phyloP scores from a whole-genome alignment of 139 green algal species.

The Tetratostichococcus sp. region DNA sequence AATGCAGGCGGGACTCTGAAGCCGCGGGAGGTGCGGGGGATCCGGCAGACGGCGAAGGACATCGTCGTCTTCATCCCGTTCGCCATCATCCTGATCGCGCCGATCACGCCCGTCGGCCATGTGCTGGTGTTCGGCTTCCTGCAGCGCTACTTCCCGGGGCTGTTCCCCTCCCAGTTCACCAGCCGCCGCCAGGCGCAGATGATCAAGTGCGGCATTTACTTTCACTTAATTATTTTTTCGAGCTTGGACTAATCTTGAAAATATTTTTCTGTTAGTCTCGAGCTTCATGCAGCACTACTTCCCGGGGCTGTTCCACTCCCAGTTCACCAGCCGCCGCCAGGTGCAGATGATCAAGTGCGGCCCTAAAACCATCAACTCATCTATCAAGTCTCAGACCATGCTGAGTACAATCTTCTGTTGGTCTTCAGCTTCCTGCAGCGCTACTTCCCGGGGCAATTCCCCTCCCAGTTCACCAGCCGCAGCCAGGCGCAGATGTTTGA shows the following conservation, averaged over 20 bases:
- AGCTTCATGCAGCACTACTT: slow-evolving; percentile 97
- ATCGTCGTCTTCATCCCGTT: slow-evolving; percentile 94
- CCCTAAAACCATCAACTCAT: no score
- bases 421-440: slow-evolving; percentile 95
- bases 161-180: slow-evolving; percentile 97
- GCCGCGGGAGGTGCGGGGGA: slow-evolving; percentile 81
- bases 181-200: slow-evolving; percentile 78
- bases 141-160: slow-evolving; percentile 93
- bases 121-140: slow-evolving; percentile 97
- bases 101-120: slow-evolving; percentile 94
- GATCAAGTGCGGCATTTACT: slow-evolving; percentile 20
- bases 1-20: slow-evolving; percentile 75
- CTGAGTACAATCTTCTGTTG: no score
- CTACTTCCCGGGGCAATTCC: slow-evolving; percentile 98
- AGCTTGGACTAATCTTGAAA: no score
- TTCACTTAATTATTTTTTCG: no score
- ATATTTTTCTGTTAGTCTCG: slow-evolving; percentile 97
- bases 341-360: slow-evolving; percentile 29
- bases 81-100: slow-evolving; percentile 95
- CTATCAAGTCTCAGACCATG: no score
- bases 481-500: slow-evolving; percentile 78
- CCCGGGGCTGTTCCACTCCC: slow-evolving; percentile 91
- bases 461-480: slow-evolving; percentile 85
- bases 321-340: slow-evolving; percentile 87
- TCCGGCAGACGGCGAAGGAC: slow-evolving; percentile 88